These are phyloP conservation scores for Excoecaria agallocha DNA, from an alignment of 345 rosid genomes.

Conservation along the genomic window DNA sequence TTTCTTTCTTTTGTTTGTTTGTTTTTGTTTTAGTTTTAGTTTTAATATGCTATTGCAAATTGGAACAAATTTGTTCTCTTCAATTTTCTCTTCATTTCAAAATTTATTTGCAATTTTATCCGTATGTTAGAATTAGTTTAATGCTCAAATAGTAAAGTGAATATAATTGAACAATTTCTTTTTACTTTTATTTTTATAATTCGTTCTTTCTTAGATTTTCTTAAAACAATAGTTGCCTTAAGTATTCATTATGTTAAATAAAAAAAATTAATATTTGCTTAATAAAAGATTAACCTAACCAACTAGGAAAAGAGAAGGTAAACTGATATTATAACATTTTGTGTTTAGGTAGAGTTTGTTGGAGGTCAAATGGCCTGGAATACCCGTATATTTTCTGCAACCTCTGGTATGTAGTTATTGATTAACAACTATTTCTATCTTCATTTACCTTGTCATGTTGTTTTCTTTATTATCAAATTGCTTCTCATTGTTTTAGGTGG, in stretches of 20 bases:
- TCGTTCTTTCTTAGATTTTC: too few species aligned
- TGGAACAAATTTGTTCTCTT: not conserved
- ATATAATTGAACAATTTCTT: too few species aligned
- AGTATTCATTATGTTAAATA: too few species aligned
- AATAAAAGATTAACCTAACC: not conserved
- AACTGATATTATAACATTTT: constrained; percentile 11
- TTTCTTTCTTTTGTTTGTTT: too few species aligned
- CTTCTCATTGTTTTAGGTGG: constrained; percentile 52
- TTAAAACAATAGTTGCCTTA: too few species aligned
- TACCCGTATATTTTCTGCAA: constrained; percentile 80
- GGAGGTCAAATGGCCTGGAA: constrained; percentile 98
- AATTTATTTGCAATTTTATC: too few species aligned
- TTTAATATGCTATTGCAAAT: too few species aligned
- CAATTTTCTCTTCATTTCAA: too few species aligned
- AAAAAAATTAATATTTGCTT: not conserved
- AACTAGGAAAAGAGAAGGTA: not conserved
- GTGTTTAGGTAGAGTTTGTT: constrained; percentile 80
- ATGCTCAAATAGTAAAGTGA: too few species aligned
- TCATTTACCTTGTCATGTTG: constrained; percentile 7
- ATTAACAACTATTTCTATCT: not conserved
- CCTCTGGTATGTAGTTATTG: constrained; percentile 53
- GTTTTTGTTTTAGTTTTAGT: too few species aligned
- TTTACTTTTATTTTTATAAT: too few species aligned
- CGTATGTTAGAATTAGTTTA: too few species aligned
- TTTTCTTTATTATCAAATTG: constrained; percentile 19